Conservation (phyloP, 2,329 filamentous ascomycete species). For the Aspergillus novofumigatus region DNA sequence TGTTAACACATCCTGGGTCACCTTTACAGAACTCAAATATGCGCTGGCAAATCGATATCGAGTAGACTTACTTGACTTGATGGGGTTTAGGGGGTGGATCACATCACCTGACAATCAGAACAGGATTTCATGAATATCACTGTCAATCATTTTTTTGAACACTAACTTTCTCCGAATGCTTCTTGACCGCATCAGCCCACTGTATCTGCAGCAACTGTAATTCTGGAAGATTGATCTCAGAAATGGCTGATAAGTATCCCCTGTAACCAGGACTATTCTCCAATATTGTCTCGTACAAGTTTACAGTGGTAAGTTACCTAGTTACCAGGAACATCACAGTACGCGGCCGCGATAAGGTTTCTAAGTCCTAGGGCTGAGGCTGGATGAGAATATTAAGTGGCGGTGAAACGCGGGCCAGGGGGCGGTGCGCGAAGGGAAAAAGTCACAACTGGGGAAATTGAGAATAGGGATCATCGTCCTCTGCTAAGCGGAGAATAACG, state of each 20-base stretch:
- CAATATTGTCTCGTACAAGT: background rate
- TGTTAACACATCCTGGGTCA: background rate
- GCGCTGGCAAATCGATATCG: background rate
- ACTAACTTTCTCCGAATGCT: background rate
- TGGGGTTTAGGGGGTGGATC: too few species aligned
- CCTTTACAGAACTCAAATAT: background rate
- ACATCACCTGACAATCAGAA: background rate
- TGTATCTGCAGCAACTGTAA: background rate
- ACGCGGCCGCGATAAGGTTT: background rate
- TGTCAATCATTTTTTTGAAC: too few species aligned
- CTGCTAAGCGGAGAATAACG: conserved; percentile 12
- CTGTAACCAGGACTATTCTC: background rate
- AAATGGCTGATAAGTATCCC: background rate
- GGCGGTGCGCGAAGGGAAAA: conserved; percentile 25
- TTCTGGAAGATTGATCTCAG: background rate
- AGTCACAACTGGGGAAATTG: conserved; percentile 6
- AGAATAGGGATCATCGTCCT: conserved; percentile 15
- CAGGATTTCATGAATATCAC: too few species aligned
- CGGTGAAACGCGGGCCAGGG: conserved; percentile 23
- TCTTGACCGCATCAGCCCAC: background rate
- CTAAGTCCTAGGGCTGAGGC: conserved; percentile 19
- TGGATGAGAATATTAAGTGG: conserved; percentile 20
- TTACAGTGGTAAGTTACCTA: too few species aligned
- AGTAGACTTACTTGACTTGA: background rate
- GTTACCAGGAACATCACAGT: too few species aligned